Evolutionary conservation across 768 basidiomycete species (phyloP).

Genomic region (Cystobasidiopsis lactophilus): DNA sequence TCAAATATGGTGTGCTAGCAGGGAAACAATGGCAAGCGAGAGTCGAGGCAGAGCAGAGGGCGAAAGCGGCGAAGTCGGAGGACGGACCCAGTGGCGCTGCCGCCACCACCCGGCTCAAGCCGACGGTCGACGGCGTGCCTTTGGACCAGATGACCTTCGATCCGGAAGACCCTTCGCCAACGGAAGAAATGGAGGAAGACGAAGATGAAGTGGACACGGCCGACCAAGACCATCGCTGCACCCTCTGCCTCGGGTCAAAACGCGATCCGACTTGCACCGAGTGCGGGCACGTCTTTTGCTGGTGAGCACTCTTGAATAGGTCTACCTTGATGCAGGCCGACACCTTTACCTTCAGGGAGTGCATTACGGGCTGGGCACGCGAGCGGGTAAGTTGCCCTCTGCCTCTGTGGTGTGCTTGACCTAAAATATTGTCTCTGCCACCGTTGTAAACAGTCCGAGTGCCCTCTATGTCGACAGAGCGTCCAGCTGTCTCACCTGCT

Average conservation of each 20-base stretch:
- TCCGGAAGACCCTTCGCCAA: slow-evolving; percentile 15
- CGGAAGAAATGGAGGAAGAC: neutral
- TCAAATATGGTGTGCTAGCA: neutral
- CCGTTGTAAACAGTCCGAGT: slow-evolving; percentile 10
- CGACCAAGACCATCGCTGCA: slow-evolving; percentile 14
- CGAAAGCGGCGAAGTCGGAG: slow-evolving; percentile 1
- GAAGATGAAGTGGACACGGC: slow-evolving; percentile 4
- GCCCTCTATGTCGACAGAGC: slow-evolving; percentile 14
- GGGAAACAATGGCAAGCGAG: neutral
- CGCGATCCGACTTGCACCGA: slow-evolving; percentile 18
- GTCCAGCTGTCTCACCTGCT: slow-evolving; percentile 12
- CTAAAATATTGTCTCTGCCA: neutral
- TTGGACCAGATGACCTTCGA: slow-evolving; percentile 14
- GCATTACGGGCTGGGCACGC: slow-evolving; percentile 19
- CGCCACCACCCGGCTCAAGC: slow-evolving; percentile 2
- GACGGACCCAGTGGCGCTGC: too few relatives aligned
- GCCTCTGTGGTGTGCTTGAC: neutral
- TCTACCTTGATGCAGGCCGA: neutral
- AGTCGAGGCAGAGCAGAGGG: neutral
- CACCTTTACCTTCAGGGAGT: slow-evolving; percentile 21
- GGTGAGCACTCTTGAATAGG: too few relatives aligned
- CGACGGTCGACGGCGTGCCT: slow-evolving; percentile 16
- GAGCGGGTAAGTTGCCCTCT: slow-evolving; percentile 14
- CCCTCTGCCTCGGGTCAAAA: slow-evolving; percentile 18
- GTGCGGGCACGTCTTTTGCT: slow-evolving; percentile 21